These are phyloP conservation scores for Annulohypoxylon moriforme DNA, from an alignment of 495 filamentous ascomycete genomes.

Conservation along the genomic window DNA sequence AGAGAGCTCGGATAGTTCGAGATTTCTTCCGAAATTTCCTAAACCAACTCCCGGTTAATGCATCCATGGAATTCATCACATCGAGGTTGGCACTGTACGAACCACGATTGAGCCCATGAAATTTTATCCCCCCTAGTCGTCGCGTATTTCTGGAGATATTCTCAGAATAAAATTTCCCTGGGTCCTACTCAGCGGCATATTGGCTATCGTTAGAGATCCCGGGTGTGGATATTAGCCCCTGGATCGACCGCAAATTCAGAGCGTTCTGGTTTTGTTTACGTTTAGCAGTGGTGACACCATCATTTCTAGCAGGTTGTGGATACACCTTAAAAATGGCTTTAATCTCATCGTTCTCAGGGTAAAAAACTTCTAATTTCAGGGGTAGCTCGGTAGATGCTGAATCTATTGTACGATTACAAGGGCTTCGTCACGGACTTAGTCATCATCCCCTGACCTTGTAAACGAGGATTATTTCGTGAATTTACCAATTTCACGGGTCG, in stretches of 20 bases:
- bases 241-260: neutral
- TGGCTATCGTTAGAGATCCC: neutral
- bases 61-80: neutral
- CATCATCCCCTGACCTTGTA: neutral
- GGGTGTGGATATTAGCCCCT: neutral
- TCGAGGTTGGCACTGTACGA: neutral
- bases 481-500: conserved; percentile 1
- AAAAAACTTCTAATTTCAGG: neutral
- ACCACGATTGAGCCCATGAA: neutral
- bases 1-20: neutral
- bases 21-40: neutral
- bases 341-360: neutral
- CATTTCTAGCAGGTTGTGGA: neutral
- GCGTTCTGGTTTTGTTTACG: neutral
- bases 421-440: neutral
- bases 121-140: neutral
- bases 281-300: neutral
- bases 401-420: neutral
- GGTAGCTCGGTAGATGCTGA: neutral
- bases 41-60: neutral
- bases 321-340: neutral
- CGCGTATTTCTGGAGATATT: neutral
- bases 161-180: neutral
- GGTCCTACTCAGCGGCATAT: neutral
- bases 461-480: neutral